phyloP scores from a whole-genome alignment of 768 basidiomycete species.

The Gautieria morchelliformis region DNA sequence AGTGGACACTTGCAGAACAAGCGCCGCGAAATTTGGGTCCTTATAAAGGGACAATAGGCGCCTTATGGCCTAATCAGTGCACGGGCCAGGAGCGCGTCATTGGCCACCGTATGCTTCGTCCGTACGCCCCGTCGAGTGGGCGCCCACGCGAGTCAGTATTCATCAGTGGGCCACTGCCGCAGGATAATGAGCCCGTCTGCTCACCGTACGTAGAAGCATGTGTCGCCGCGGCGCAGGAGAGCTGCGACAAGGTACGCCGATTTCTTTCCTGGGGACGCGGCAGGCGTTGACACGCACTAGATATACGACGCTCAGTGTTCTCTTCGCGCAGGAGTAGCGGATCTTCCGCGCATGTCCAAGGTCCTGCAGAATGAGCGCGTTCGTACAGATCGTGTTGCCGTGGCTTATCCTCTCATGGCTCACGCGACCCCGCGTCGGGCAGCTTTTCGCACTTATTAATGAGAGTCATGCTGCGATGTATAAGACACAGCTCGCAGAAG shows the following conservation, averaged over 20 bases:
- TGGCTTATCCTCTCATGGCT: not conserved
- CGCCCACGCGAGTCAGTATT: conserved; percentile 59
- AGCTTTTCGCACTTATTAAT: conserved; percentile 71
- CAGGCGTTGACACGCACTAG: conserved; percentile 15
- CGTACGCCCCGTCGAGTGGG: not conserved
- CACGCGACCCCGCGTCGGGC: not conserved
- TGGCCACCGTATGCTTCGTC: not conserved
- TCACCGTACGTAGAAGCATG: conserved; percentile 68
- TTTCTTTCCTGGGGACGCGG: conserved; percentile 24
- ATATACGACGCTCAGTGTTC: conserved; percentile 60
- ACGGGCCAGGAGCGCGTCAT: conserved; percentile 5
- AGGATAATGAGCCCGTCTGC: conserved; percentile 57
- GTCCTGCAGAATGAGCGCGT: conserved; percentile 63
- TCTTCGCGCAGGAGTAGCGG: conserved; percentile 59
- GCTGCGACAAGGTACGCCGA: conserved; percentile 41
- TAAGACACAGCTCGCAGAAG: conserved; percentile 66
- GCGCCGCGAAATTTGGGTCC: not conserved
- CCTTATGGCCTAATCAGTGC: not conserved
- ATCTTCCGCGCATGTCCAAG: conserved; percentile 61
- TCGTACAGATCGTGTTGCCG: conserved; percentile 9
- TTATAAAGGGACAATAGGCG: not conserved
- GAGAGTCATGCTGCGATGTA: conserved; percentile 66
- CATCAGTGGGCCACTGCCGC: conserved; percentile 52
- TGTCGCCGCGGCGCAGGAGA: conserved; percentile 70
- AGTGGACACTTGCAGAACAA: conserved; percentile 6